Conservation (phyloP, 1,139 yeast genomes). For the Hyphopichia khmerensis region DNA sequence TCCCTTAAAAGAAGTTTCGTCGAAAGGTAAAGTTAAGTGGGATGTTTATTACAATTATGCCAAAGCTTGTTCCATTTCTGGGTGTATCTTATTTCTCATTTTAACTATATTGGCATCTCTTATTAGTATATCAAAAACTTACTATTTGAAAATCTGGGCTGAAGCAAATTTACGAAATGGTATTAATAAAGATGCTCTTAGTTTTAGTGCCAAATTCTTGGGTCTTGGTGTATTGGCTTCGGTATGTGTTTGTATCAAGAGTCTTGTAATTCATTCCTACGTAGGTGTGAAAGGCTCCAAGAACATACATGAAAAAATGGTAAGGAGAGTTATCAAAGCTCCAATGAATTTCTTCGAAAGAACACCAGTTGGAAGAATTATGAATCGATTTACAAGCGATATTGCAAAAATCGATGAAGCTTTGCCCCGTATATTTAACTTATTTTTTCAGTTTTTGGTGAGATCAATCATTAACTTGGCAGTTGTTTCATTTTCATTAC, state of each 20-base stretch:
- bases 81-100: conserved; percentile 15
- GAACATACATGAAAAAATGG: conserved; percentile 25
- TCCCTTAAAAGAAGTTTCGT: conserved; percentile 18
- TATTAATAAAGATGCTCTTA: conserved; percentile 21
- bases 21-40: conserved; percentile 28
- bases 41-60: conserved; percentile 21
- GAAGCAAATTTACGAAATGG: conserved; percentile 36
- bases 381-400: conserved; percentile 65
- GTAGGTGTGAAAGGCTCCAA: conserved; percentile 23
- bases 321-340: conserved; percentile 20
- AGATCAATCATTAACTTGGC: conserved; percentile 49
- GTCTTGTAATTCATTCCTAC: conserved; percentile 13
- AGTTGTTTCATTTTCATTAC: conserved; percentile 52
- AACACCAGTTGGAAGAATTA: conserved; percentile 31
- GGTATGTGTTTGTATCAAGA: conserved; percentile 19
- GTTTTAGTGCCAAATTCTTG: conserved; percentile 29
- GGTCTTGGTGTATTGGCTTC: conserved; percentile 22
- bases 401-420: conserved; percentile 32
- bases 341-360: conserved; percentile 33
- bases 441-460: conserved; percentile 38
- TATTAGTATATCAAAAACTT: conserved; percentile 33
- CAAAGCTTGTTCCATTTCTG: conserved; percentile 23
- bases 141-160: conserved; percentile 64
- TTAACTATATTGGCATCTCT: conserved; percentile 16
- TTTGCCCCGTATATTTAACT: conserved; percentile 23